Evolutionary conservation across 495 filamentous ascomycete genomes (phyloP), one percentile per base, ranked within the genome.

Genomic region (Aspergillus diversus): DNA sequence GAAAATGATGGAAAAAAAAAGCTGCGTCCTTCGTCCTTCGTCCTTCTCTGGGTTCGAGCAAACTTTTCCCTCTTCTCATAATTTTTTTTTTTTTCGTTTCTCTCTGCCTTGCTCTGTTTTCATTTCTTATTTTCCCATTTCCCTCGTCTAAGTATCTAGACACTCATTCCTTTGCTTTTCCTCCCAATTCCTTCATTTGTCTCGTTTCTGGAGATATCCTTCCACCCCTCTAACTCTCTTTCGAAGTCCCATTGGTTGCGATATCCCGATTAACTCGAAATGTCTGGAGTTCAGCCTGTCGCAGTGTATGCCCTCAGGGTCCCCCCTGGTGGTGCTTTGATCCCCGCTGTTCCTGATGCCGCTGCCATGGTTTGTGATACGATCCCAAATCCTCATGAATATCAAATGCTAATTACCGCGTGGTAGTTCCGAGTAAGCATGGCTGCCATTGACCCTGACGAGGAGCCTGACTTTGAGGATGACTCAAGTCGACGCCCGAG

Each of bases 361-460:
- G 89, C 90, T 66, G 91, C 91, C 50, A 90, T 90, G 75, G 93
- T 97, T 77, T 81, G 92, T 89, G 42, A 33, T 46, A 4, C 21
- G 21, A 27, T 8, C 34, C 11, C 2, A 27, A 2, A 3, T 50
- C 46, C n/a, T 37, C 7, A 2, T 5, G 27, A 53, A 6, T 4
- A 27, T 32, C 31, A 6, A 17, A 46, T 13, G 27, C 51, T 43
- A 21, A 51, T 55, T 50, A 57, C 37, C 17, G 4, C 1, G 33
- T 33, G 55, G 43, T 60, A 97, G 93, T 92, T 97, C 80, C 93
- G 91, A 69, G 89, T 99, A 66, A 97, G 92, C 70, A 99, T 99
- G 95, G 95, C 96, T 69, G 95, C 95, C 68, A 88, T 99, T 69
- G 93, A 99, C 74, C 95, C 95, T 37, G 90, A 86, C 69, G 90